Evolutionary conservation across 306 rosid species (phyloP).

Genomic region (Spatholobus suberectus): DNA sequence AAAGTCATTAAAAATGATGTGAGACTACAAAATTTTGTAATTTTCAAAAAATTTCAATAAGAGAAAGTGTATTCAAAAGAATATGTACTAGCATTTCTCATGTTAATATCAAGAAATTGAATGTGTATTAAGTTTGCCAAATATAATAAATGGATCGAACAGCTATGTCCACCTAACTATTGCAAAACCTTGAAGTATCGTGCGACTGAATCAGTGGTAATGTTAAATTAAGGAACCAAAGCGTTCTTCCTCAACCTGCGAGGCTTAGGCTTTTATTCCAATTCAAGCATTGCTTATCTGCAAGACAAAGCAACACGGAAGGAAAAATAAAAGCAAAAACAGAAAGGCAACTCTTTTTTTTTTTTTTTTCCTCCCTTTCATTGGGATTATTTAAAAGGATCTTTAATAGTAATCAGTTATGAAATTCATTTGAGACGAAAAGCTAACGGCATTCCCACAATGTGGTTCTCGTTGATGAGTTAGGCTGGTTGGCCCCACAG

Average conservation of each 20-base stretch:
- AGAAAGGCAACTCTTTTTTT: neutral
- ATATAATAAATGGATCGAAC: conserved; percentile 13
- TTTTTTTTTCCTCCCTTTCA: neutral
- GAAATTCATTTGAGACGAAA: conserved; percentile 41
- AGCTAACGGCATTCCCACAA: conserved; percentile 30
- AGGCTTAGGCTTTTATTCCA: conserved; percentile 71
- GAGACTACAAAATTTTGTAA: no score
- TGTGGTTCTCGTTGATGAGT: conserved; percentile 40
- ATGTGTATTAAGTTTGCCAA: neutral
- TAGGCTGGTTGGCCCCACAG: conserved; percentile 50
- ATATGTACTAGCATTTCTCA: no score
- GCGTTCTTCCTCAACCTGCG: conserved; percentile 36
- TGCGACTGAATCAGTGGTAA: conserved; percentile 12
- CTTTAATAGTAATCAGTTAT: conserved; percentile 31
- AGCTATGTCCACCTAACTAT: conserved; percentile 48
- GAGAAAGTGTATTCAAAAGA: no score
- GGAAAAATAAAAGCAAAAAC: neutral
- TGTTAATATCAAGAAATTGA: neutral
- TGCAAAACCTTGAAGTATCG: conserved; percentile 51
- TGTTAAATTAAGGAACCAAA: conserved; percentile 40
- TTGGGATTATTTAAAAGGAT: conserved; percentile 24
- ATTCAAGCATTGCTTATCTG: conserved; percentile 86
- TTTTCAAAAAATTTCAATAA: no score
- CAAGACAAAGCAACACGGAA: conserved; percentile 63
- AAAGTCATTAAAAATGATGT: no score